Conservation (phyloP, 2,329 filamentous ascomycete species). For the Ophiostoma perfectum region DNA sequence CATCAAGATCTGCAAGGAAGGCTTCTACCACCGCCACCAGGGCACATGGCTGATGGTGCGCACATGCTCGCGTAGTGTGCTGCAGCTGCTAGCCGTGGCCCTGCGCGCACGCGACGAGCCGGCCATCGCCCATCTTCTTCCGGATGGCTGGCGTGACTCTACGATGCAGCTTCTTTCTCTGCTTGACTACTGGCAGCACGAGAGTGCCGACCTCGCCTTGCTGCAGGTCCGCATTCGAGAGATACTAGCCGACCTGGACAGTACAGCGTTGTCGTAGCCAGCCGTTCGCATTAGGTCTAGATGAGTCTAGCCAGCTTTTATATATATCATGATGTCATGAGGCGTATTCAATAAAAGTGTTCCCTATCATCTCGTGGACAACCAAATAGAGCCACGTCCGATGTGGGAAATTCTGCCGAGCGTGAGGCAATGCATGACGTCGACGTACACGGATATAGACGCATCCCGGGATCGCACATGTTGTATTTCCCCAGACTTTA, state of each 20-base stretch:
- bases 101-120: conserved; percentile 9
- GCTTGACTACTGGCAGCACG: conserved; percentile 11
- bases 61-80: conserved; percentile 18
- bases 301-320: neutral
- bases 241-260: neutral
- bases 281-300: neutral
- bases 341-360: neutral
- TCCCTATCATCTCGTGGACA: neutral
- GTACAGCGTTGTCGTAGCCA: neutral
- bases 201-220: neutral
- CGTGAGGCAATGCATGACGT: neutral
- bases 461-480: neutral
- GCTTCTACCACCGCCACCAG: conserved; percentile 23
- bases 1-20: conserved; percentile 21
- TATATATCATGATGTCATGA: neutral
- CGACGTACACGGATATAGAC: neutral
- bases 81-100: conserved; percentile 8
- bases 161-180: neutral
- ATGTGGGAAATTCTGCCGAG: too few species aligned
- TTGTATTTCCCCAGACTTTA: neutral
- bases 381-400: too few species aligned
- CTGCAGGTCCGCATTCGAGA: neutral
- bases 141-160: neutral
- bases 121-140: neutral
- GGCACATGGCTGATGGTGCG: conserved; percentile 21